phyloP scores from a whole-genome alignment of 768 basidiomycete species.

The Termitomyces sp. region DNA sequence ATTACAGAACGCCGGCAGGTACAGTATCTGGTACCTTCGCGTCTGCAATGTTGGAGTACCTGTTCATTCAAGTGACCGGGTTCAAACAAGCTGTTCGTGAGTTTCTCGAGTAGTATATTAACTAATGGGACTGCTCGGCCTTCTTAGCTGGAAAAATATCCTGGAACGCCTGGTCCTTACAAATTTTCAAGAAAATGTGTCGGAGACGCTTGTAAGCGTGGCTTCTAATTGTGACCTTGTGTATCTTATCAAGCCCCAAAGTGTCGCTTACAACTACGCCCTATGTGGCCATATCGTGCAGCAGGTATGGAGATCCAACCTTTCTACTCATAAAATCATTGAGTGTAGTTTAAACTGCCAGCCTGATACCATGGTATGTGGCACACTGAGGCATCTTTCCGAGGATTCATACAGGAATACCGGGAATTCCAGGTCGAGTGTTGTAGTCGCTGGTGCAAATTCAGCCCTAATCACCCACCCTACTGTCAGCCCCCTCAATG shows the following conservation, averaged over 20 bases:
- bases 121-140: neutral
- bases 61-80: neutral
- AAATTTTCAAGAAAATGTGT: neutral
- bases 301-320: neutral
- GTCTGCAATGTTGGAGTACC: neutral
- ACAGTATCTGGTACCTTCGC: neutral
- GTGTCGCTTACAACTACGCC: neutral
- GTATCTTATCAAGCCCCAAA: neutral
- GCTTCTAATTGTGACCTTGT: neutral
- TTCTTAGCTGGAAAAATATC: neutral
- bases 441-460: slow-evolving; percentile 33
- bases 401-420: neutral
- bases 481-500: slow-evolving; percentile 38
- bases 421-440: neutral
- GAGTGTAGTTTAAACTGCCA: neutral
- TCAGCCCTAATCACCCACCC: slow-evolving; percentile 46
- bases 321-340: neutral
- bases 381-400: neutral
- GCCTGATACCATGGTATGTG: neutral
- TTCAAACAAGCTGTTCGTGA: neutral
- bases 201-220: neutral
- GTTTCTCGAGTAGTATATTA: too few species aligned
- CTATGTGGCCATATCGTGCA: neutral
- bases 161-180: neutral
- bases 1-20: neutral